Evolutionary conservation across 805 yeast genomes (phyloP).

Genomic region (Metschnikowia matae): DNA sequence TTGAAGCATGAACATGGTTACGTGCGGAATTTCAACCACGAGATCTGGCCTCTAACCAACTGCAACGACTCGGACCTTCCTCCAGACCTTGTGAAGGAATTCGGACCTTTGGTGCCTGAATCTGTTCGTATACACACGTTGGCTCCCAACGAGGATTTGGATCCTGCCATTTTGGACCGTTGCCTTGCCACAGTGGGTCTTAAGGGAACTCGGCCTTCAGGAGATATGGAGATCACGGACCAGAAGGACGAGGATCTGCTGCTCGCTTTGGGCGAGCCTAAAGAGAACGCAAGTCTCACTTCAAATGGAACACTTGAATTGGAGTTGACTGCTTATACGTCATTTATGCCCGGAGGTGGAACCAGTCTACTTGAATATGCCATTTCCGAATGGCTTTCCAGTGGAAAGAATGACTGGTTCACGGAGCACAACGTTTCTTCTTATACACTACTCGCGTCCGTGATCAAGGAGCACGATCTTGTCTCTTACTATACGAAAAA

Average conservation of each 20-base stretch:
- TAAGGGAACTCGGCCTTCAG: conserved; percentile 4
- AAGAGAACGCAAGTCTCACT: background rate
- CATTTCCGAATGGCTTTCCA: conserved; percentile 15
- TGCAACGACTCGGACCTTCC: conserved; percentile 27
- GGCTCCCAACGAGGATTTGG: conserved; percentile 17
- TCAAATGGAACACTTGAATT: background rate
- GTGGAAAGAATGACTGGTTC: background rate
- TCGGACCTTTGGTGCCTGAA: conserved; percentile 17
- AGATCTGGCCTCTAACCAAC: conserved; percentile 19
- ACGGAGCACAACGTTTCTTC: conserved; percentile 9
- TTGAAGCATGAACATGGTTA: conserved; percentile 21
- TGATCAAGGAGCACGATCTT: conserved; percentile 48
- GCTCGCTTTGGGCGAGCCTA: background rate
- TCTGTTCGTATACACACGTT: conserved; percentile 18
- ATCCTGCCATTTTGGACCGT: conserved; percentile 17
- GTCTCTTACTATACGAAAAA: conserved; percentile 40
- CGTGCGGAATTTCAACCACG: conserved; percentile 22
- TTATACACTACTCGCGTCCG: conserved; percentile 34
- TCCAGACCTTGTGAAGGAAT: conserved; percentile 16
- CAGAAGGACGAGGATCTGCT: background rate
- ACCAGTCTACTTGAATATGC: conserved; percentile 24
- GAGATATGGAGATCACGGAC: too few species aligned
- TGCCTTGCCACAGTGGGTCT: conserved; percentile 27
- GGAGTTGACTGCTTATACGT: conserved; percentile 51
- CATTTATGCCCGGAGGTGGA: conserved; percentile 43